A percentile compares a stretch with the other conserved stretches of the same genome.
phyloP scores from a whole-genome alignment of 495 filamentous ascomycete species.

The Pseudoneurospora amorphoporcata region DNA sequence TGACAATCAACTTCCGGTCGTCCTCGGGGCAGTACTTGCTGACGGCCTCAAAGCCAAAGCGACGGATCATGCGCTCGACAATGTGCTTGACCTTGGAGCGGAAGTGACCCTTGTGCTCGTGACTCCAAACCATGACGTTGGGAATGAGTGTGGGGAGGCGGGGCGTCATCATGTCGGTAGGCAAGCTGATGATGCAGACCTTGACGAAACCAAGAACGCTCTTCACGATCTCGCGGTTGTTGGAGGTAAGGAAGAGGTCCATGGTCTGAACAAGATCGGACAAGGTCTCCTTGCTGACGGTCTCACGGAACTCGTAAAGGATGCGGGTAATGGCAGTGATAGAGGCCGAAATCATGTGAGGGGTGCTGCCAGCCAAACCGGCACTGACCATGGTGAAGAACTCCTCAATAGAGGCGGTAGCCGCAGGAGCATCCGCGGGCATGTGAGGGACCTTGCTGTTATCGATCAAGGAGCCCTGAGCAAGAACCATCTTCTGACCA shows the following conservation, averaged over 20 bases:
- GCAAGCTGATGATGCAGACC: slow-evolving; percentile 80
- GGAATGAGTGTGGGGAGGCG: slow-evolving; percentile 66
- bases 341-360: slow-evolving; percentile 90
- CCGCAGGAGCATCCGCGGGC: slow-evolving; percentile 66
- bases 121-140: slow-evolving; percentile 88
- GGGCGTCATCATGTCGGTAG: slow-evolving; percentile 61
- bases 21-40: slow-evolving; percentile 69
- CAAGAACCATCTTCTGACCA: slow-evolving; percentile 62
- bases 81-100: slow-evolving; percentile 96
- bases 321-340: slow-evolving; percentile 87
- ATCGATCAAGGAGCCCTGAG: slow-evolving; percentile 61
- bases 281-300: slow-evolving; percentile 44
- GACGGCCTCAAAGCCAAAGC: slow-evolving; percentile 73
- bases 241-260: slow-evolving; percentile 86
- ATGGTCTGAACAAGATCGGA: slow-evolving; percentile 80
- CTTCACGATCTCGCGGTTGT: slow-evolving; percentile 91
- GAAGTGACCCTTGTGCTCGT: slow-evolving; percentile 95
- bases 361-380: slow-evolving; percentile 78
- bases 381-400: slow-evolving; percentile 98
- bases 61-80: slow-evolving; percentile 79
- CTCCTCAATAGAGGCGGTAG: slow-evolving; percentile 72
- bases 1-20: slow-evolving; percentile 80
- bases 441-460: slow-evolving; percentile 80
- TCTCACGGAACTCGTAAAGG: slow-evolving; percentile 74
- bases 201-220: slow-evolving; percentile 92